These are phyloP conservation scores for Fraxinus greggii DNA, from an alignment of 305 asterid genomes.

Conservation along the genomic window DNA sequence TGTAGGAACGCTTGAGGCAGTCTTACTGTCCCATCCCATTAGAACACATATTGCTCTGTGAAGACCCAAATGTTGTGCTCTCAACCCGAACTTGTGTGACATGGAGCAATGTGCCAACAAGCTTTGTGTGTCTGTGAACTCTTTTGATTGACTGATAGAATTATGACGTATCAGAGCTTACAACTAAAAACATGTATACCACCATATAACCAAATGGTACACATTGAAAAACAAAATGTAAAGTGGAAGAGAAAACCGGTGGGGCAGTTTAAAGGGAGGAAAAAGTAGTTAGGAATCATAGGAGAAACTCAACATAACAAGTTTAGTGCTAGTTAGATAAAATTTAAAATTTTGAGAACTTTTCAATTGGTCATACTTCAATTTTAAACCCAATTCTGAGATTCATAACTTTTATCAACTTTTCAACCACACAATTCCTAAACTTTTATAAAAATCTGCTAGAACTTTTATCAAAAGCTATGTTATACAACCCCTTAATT, in stretches of 20 bases:
- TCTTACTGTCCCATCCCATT: constrained; percentile 37
- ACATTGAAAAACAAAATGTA: not conserved
- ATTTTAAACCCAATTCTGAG: not conserved
- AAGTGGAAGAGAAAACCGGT: not conserved
- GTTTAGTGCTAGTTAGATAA: not conserved
- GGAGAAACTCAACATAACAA: not conserved
- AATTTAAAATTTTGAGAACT: not conserved
- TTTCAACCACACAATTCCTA: not conserved
- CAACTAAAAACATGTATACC: not conserved
- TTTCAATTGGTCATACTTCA: not conserved
- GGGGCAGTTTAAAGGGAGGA: not conserved
- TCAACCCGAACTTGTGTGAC: constrained; percentile 36
- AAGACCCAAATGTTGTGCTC: constrained; percentile 43
- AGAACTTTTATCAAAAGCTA: not conserved
- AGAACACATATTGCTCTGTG: constrained; percentile 43
- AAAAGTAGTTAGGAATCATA: not conserved
- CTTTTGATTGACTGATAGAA: constrained; percentile 30
- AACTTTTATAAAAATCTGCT: not conserved
- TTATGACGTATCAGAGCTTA: constrained; percentile 21
- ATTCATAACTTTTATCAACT: not conserved
- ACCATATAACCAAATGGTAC: not conserved
- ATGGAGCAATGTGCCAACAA: constrained; percentile 37
- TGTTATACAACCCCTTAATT: not conserved
- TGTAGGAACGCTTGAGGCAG: constrained; percentile 22
- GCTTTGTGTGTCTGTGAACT: constrained; percentile 35